These are phyloP conservation scores for Chytriomyces sp. DNA, from an alignment of 192 early-diverging fungal species.

Conservation along the genomic window DNA sequence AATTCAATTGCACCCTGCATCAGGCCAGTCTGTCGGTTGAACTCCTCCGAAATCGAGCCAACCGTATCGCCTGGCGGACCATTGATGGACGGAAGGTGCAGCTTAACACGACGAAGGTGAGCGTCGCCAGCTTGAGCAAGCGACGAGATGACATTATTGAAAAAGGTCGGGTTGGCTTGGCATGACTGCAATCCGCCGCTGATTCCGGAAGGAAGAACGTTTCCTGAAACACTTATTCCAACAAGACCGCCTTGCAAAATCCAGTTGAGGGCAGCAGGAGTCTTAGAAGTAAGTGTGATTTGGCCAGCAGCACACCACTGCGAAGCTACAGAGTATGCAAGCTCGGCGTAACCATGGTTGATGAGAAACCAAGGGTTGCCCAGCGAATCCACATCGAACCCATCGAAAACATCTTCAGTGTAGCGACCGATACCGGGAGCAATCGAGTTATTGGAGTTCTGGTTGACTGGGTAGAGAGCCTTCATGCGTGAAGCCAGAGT, in stretches of 20 bases:
- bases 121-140: conserved; percentile 47
- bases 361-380: conserved; percentile 81
- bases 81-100: conserved; percentile 45
- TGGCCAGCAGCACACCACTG: neutral
- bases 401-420: conserved; percentile 76
- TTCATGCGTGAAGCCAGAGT: conserved; percentile 26
- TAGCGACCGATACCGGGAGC: conserved; percentile 74
- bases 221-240: no score
- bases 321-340: conserved; percentile 34
- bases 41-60: conserved; percentile 68
- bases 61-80: conserved; percentile 26
- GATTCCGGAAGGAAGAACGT: neutral
- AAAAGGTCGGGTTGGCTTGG: conserved; percentile 7
- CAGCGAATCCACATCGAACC: conserved; percentile 35
- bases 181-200: neutral
- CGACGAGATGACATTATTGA: conserved; percentile 39
- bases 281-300: neutral
- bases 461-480: conserved; percentile 55
- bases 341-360: conserved; percentile 63
- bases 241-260: neutral
- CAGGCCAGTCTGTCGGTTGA: conserved; percentile 54
- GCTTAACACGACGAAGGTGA: conserved; percentile 57
- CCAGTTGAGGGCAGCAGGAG: neutral
- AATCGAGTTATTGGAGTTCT: neutral
- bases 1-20: conserved; percentile 65